Evolutionary conservation across 306 rosid species (phyloP).

Genomic region (Astragalus glycyphyllos): DNA sequence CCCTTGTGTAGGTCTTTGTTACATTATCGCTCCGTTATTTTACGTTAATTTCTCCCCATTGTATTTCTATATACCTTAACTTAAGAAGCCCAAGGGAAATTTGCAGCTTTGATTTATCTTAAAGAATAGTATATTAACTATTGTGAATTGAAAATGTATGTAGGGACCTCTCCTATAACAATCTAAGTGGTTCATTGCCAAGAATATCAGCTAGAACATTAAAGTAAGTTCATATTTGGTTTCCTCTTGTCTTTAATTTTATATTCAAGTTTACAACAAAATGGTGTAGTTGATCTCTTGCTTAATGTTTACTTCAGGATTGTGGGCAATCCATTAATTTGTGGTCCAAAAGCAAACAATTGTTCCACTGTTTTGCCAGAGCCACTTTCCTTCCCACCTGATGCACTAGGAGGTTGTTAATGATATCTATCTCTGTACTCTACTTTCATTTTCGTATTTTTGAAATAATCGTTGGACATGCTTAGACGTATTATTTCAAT

Average conservation of each 20-base stretch:
- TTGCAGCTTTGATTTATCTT: constrained; percentile 30
- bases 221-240: constrained; percentile 63
- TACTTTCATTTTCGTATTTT: constrained; percentile 13
- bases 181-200: constrained; percentile 88
- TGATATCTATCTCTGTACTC: constrained; percentile 14
- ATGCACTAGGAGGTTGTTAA: constrained; percentile 67
- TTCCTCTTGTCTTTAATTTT: constrained; percentile 2
- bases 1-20: constrained; percentile 82
- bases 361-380: constrained; percentile 85
- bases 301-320: constrained; percentile 55
- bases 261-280: constrained; percentile 20
- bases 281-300: constrained; percentile 10
- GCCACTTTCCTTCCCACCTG: constrained; percentile 91
- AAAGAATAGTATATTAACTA: constrained; percentile 1
- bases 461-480: constrained; percentile 22
- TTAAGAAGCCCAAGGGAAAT: neutral
- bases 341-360: constrained; percentile 79
- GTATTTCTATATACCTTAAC: constrained; percentile 1
- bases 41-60: neutral
- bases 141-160: constrained; percentile 41
- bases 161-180: constrained; percentile 96
- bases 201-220: constrained; percentile 90
- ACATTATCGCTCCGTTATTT: constrained; percentile 32
- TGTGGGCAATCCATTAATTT: constrained; percentile 87
- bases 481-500: constrained; percentile 43